These are phyloP conservation scores for Entomortierella beljakovae DNA, from an alignment of 192 early-diverging fungal species.

Conservation along the genomic window DNA sequence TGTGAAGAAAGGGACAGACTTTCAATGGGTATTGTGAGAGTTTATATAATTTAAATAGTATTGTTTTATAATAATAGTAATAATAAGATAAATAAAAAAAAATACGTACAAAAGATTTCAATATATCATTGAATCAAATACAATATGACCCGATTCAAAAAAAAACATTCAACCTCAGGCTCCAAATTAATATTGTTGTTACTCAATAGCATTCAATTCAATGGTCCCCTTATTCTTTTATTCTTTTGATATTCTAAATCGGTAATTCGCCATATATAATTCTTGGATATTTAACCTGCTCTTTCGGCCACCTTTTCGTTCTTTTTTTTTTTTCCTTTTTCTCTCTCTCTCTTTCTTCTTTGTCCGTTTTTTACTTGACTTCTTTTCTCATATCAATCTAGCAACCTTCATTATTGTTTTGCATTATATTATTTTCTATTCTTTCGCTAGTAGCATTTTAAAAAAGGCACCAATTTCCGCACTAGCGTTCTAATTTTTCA, in stretches of 20 bases:
- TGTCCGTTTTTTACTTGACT: background rate
- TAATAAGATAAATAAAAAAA: background rate
- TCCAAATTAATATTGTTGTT: background rate
- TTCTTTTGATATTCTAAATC: background rate
- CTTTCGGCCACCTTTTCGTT: background rate
- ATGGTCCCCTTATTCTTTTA: conserved; percentile 3
- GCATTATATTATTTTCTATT: background rate
- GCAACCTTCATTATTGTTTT: background rate
- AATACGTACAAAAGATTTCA: conserved; percentile 3
- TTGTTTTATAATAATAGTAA: background rate
- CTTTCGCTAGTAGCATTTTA: conserved; percentile 2
- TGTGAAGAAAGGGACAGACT: background rate
- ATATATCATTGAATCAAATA: background rate
- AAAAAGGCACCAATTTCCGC: conserved; percentile 4
- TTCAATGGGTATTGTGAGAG: background rate
- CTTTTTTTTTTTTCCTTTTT: background rate
- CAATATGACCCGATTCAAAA: background rate
- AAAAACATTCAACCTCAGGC: background rate
- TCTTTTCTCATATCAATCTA: background rate
- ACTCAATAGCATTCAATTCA: conserved; percentile 5
- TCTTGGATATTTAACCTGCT: conserved; percentile 17
- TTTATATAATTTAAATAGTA: no score
- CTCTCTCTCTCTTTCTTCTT: background rate
- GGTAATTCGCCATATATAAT: background rate
- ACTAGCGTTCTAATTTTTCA: conserved; percentile 5